A percentile compares a stretch with the other conserved stretches of the same genome.
phyloP scores from a whole-genome alignment of 129 eudicot genomes.

The Heracleum sosnowskyi region DNA sequence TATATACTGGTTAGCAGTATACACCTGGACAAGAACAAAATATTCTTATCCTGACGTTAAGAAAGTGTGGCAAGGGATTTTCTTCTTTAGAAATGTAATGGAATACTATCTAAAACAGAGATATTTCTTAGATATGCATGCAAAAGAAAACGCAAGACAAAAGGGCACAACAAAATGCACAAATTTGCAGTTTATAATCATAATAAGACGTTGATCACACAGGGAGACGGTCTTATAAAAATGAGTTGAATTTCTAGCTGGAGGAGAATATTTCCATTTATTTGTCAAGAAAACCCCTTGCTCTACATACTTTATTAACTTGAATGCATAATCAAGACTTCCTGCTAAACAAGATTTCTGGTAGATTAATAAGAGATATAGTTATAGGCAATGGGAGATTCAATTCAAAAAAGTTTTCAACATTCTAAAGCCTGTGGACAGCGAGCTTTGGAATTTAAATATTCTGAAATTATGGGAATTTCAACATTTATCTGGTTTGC shows the following conservation, averaged over 20 bases:
- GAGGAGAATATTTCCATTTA: not conserved
- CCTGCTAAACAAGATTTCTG: not conserved
- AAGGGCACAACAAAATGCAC: not conserved
- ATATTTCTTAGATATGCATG: not conserved
- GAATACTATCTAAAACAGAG: not conserved
- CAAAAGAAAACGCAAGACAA: not conserved
- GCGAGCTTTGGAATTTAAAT: not conserved
- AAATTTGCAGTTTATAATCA: not conserved
- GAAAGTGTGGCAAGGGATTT: not conserved
- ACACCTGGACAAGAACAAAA: constrained; percentile 12
- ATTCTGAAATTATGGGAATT: not conserved
- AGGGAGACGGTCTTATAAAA: not conserved
- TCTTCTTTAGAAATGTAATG: not conserved
- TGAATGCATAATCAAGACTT: not conserved
- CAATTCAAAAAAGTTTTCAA: not conserved
- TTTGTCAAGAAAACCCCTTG: not conserved
- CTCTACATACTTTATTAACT: not conserved
- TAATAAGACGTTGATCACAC: not conserved
- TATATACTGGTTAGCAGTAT: constrained; percentile 15
- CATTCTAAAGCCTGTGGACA: not conserved
- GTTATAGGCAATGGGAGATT: not conserved
- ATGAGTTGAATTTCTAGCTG: not conserved
- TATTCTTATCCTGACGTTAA: not conserved
- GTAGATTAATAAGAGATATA: not conserved
- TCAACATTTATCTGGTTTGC: not conserved